Evolutionary conservation across 208 protist genomes (phyloP), one percentile per base, ranked within the genome.

Genomic region (Trypanosoma conorhini): DNA sequence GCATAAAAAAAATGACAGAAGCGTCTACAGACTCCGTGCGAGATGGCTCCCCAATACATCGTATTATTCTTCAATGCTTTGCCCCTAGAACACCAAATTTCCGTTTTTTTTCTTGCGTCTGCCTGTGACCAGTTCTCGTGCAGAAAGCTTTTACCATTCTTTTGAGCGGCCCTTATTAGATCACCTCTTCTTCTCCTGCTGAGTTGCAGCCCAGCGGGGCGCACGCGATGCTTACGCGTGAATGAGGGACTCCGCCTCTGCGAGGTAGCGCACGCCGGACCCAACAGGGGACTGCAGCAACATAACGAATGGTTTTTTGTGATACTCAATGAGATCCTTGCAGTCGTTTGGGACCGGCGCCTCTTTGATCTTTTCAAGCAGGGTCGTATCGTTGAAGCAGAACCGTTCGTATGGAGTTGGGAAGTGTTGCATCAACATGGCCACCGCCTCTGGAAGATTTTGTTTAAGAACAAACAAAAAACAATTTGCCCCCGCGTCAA

Each of bases 401-500:
- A 94, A 83, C 50, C 81, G 69, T 26, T 88, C 84, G 57, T 66
- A 77, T 12, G 77, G 67, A 26, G 91, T 96, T 22, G 95, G 96
- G 71, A 98, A 98, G 80, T 97, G 91, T 38, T 93, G 85, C 21
- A 87, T 70, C 48, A 98, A 77, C 76, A 95, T 79, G 40, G 86
- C 73, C n/a, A 99, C 81, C 28, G 96, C 78, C 42, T 97, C 86
- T 0, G 83, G 79, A n/a, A 98, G 74, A 71, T 95, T 66, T 61
- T 96, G 56, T 56, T 92, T 87, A n/a, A 88, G 79, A 4, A 88
- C 83, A 79, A 99, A 99, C 72, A 99, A 81, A 62, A 99, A 98
- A 50, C 97, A 97, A 83, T 99, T 99, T 21, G 99, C 98, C 5
- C 99, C 99, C 5, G 99, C 99, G 77, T 99, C 98, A 78, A 99